A percentile compares a stretch with the other conserved stretches of the same genome.
phyloP scores from a whole-genome alignment of 2,329 filamentous ascomycete genomes.

The Monosporascus sp. region DNA sequence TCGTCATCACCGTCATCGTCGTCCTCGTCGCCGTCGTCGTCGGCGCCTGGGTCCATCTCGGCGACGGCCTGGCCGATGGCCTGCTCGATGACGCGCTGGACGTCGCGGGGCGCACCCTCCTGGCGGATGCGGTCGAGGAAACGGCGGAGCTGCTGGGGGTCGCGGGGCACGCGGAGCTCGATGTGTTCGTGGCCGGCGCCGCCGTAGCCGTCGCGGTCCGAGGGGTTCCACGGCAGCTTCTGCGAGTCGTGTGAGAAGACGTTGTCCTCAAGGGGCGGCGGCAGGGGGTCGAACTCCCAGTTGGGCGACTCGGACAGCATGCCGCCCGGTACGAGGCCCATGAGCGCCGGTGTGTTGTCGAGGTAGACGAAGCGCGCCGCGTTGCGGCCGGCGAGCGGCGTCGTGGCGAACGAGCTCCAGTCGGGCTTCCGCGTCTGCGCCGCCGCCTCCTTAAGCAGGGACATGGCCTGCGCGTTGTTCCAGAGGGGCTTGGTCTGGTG shows the following conservation, averaged over 20 bases:
- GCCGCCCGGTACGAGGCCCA: conserved; percentile 60
- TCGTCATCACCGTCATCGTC: conserved; percentile 7
- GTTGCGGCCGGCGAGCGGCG: conserved; percentile 36
- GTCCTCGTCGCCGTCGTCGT: conserved; percentile 9
- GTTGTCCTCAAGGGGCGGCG: conserved; percentile 56
- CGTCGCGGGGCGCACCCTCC: conserved; percentile 14
- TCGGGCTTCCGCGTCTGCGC: conserved; percentile 46
- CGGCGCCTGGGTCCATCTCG: conserved; percentile 8
- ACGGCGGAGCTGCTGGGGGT: conserved; percentile 9
- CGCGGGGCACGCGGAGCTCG: conserved; percentile 2
- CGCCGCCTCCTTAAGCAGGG: conserved; percentile 65
- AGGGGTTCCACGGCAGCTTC: conserved; percentile 36
- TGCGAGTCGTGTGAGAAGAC: conserved; percentile 42
- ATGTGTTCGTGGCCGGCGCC: background rate
- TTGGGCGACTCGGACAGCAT: conserved; percentile 62
- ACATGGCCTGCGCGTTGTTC: conserved; percentile 69
- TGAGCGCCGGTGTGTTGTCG: conserved; percentile 66
- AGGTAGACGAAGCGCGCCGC: conserved; percentile 75
- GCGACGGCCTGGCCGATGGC: conserved; percentile 9
- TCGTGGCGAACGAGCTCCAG: conserved; percentile 29
- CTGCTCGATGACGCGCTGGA: conserved; percentile 15
- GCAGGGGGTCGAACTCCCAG: conserved; percentile 76
- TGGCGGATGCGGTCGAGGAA: conserved; percentile 14
- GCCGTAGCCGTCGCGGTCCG: conserved; percentile 3
- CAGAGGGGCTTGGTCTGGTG: conserved; percentile 75